phyloP scores from a whole-genome alignment of 2,329 filamentous ascomycete species.

The Fusarium irregulare region DNA sequence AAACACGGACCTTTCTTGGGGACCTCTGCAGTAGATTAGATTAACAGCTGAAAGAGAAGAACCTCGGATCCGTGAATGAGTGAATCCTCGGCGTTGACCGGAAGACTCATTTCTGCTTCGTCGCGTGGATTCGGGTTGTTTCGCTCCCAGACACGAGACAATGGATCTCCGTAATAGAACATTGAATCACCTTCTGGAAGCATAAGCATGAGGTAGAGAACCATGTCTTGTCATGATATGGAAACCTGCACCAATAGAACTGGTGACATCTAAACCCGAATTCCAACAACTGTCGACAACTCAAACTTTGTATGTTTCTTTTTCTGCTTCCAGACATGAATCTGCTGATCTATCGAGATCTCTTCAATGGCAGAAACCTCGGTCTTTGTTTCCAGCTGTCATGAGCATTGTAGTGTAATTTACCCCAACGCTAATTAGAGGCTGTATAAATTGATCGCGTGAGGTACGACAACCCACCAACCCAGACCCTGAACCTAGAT shows the following conservation, averaged over 20 bases:
- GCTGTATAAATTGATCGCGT: constrained; percentile 8
- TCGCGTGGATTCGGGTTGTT: constrained; percentile 21
- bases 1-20: constrained; percentile 11
- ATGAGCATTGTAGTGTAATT: not conserved
- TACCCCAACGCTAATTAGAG: constrained; percentile 3
- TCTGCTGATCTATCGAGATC: constrained; percentile 3
- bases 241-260: not conserved
- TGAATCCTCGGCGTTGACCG: not conserved
- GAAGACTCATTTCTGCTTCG: not conserved
- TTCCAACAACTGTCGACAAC: not conserved
- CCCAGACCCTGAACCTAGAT: constrained; percentile 12
- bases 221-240: not conserved
- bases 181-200: constrained; percentile 32
- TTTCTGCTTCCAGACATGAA: not conserved
- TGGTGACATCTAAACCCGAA: not conserved
- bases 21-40: not conserved
- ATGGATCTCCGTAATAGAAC: constrained; percentile 20
- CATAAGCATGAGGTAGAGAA: constrained; percentile 1
- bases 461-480: not conserved
- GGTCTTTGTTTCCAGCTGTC: not conserved
- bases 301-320: not conserved
- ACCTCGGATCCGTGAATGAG: not conserved
- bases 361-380: not conserved
- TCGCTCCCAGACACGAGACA: constrained; percentile 9
- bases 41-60: not conserved